A percentile compares a stretch with the other conserved stretches of the same genome.
These are phyloP conservation scores for Capsicum baccatum DNA, from an alignment of 257 asterid genomes.

Conservation along the genomic window DNA sequence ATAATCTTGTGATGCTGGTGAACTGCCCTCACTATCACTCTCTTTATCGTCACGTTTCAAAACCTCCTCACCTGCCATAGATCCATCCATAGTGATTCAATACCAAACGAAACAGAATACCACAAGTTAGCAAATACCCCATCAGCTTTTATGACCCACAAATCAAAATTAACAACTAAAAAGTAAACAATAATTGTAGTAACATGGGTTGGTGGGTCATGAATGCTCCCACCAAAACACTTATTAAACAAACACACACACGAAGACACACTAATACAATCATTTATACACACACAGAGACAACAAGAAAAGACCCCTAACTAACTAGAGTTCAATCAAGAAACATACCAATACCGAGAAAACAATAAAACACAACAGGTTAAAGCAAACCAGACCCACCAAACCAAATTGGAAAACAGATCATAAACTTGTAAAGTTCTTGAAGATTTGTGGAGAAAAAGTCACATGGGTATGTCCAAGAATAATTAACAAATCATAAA, in stretches of 20 bases:
- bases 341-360: constrained; percentile 28
- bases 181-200: constrained; percentile 13
- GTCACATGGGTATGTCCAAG: constrained; percentile 41
- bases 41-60: constrained; percentile 47
- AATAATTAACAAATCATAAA: constrained; percentile 29
- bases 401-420: constrained; percentile 40
- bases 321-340: constrained; percentile 22
- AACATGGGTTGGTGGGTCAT: constrained; percentile 28
- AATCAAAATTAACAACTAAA: constrained; percentile 17
- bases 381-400: constrained; percentile 44
- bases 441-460: constrained; percentile 26
- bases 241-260: constrained; percentile 7
- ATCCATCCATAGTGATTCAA: constrained; percentile 39
- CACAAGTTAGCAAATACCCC: constrained; percentile 23
- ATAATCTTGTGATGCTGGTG: constrained; percentile 46
- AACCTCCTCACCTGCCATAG: constrained; percentile 59
- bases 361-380: constrained; percentile 34
- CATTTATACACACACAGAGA: not conserved
- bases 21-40: constrained; percentile 48
- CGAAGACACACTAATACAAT: not conserved
- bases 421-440: constrained; percentile 43
- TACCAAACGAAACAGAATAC: constrained; percentile 18
- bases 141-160: constrained; percentile 20
- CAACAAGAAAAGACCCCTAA: constrained; percentile 33
- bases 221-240: constrained; percentile 18